A percentile compares a stretch with the other conserved stretches of the same genome.
Evolutionary conservation across 108 stramenopile genomes (phyloP).

Genomic region (Pseudonitzschia pungens): DNA sequence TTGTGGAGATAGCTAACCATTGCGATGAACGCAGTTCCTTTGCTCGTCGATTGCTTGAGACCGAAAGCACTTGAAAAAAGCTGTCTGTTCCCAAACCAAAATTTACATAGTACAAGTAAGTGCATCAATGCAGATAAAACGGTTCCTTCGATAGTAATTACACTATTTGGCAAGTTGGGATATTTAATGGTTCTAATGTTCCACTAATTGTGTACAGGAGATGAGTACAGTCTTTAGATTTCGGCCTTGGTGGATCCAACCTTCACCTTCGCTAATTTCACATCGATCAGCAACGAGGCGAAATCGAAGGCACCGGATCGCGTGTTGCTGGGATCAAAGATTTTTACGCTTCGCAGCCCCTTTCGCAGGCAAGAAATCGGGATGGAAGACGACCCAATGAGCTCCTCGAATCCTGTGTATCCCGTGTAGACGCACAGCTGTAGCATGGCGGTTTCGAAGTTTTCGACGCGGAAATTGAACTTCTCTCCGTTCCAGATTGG

Average conservation of each 20-base stretch:
- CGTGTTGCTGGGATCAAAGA: constrained; percentile 75
- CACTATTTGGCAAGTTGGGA: no score
- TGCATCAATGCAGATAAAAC: no score
- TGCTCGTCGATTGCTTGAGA: no score
- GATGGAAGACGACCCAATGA: constrained; percentile 78
- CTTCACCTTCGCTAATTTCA: constrained; percentile 31
- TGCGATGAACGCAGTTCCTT: no score
- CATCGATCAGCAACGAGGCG: constrained; percentile 71
- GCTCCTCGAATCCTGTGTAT: constrained; percentile 39
- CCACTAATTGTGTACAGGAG: no score
- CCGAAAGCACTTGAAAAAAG: no score
- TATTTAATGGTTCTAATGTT: no score
- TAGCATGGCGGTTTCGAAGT: constrained; percentile 68
- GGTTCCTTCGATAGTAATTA: no score
- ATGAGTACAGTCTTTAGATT: neutral
- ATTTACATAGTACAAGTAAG: no score
- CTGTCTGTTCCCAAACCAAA: no score
- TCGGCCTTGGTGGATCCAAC: neutral
- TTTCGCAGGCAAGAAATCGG: constrained; percentile 81
- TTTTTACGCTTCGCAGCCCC: constrained; percentile 82
- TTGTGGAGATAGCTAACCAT: no score
- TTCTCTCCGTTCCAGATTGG: constrained; percentile 70
- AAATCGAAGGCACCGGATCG: constrained; percentile 82
- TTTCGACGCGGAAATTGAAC: constrained; percentile 58
- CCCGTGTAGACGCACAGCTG: constrained; percentile 70